Percentiles rank a stretch among this genome's conserved stretches.
Conservation (phyloP, 768 basidiomycete species). For the Hysterangium stoloniferum region DNA sequence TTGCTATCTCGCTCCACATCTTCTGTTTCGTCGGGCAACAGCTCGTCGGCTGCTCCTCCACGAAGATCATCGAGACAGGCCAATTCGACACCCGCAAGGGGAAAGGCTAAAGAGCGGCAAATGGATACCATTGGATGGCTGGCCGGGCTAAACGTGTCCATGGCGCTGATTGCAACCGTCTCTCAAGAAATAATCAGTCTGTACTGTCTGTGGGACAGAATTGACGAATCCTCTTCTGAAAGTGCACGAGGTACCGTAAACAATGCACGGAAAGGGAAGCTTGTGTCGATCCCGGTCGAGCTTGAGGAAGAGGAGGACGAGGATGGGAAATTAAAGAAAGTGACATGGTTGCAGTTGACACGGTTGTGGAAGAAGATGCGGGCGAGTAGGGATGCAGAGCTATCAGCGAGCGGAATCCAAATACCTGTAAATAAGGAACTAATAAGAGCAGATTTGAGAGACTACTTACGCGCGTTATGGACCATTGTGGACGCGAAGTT, state of each 20-base stretch:
- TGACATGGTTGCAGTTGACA: constrained; percentile 34
- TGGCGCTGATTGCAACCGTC: constrained; percentile 74
- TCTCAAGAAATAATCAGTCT: constrained; percentile 86
- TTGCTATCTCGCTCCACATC: constrained; percentile 21
- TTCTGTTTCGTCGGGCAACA: constrained; percentile 13
- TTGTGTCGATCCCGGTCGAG: constrained; percentile 19
- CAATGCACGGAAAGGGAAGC: constrained; percentile 7
- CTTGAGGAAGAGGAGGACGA: constrained; percentile 16
- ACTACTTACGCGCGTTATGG: constrained; percentile 13
- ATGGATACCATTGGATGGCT: constrained; percentile 73
- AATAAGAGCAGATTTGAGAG: not conserved
- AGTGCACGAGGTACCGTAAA: constrained; percentile 8
- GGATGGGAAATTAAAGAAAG: constrained; percentile 36
- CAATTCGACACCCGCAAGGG: constrained; percentile 18
- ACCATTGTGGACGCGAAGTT: constrained; percentile 7
- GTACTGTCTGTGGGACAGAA: constrained; percentile 84
- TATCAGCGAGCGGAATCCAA: constrained; percentile 41
- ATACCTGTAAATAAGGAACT: constrained; percentile 50
- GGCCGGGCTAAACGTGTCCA: constrained; percentile 76
- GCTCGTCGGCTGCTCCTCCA: constrained; percentile 30
- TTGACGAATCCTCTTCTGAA: constrained; percentile 52
- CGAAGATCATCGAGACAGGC: constrained; percentile 51
- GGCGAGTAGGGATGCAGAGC: constrained; percentile 51
- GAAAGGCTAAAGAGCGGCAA: constrained; percentile 5
- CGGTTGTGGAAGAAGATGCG: constrained; percentile 58